Evolutionary conservation across 768 basidiomycete genomes (phyloP).

Genomic region (Sarcodon aspratus): DNA sequence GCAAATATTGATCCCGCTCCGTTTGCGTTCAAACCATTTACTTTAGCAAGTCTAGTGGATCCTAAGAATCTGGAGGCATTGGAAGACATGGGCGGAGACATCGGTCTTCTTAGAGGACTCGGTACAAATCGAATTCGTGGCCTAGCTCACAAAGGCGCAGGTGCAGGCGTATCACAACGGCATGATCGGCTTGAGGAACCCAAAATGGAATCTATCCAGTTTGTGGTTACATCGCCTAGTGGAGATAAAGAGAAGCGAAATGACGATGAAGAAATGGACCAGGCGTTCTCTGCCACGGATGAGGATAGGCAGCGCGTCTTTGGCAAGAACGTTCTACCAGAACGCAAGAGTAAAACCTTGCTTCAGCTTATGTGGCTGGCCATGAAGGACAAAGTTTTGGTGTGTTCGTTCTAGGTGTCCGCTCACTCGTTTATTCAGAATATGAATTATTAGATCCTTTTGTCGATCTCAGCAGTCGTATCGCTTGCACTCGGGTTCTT

Average conservation of each 20-base stretch:
- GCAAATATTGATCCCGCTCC: conserved; percentile 50
- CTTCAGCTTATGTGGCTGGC: conserved; percentile 50
- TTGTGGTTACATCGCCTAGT: conserved; percentile 13
- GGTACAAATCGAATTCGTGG: conserved; percentile 53
- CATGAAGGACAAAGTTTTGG: conserved; percentile 52
- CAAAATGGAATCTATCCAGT: conserved; percentile 9
- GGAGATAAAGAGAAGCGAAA: conserved; percentile 6
- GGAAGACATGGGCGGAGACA: conserved; percentile 56
- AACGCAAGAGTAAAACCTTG: conserved; percentile 34
- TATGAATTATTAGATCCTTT: conserved; percentile 51
- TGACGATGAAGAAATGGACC: conserved; percentile 5
- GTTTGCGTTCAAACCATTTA: conserved; percentile 61
- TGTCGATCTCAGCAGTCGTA: conserved; percentile 86
- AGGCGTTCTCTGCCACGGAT: conserved; percentile 21
- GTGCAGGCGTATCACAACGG: conserved; percentile 19
- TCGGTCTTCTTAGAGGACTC: conserved; percentile 57
- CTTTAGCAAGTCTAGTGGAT: conserved; percentile 80
- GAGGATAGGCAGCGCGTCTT: conserved; percentile 37
- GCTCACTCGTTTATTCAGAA: conserved; percentile 13
- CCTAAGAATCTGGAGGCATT: conserved; percentile 72
- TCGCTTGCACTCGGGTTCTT: conserved; percentile 92
- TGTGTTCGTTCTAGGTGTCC: conserved; percentile 18
- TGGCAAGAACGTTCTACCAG: conserved; percentile 40
- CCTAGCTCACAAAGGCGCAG: conserved; percentile 18
- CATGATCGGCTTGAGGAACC: conserved; percentile 14